These are phyloP conservation scores for Comarum palustre DNA, from an alignment of 306 rosid species.

Conservation along the genomic window DNA sequence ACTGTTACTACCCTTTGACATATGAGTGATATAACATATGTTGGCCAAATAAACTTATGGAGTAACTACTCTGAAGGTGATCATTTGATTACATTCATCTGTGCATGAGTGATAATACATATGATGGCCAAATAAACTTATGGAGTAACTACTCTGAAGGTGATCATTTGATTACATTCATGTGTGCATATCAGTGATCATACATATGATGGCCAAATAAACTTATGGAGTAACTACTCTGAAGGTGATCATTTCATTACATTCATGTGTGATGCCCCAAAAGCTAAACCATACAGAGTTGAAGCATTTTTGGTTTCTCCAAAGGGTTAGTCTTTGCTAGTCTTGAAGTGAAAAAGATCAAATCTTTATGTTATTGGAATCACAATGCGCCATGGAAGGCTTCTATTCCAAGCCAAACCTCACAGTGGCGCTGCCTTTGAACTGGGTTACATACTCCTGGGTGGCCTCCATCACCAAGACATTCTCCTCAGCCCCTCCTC, in stretches of 20 bases:
- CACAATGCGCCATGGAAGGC: conserved; percentile 48
- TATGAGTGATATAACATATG: no score
- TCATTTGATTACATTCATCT: no score
- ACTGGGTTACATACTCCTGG: conserved; percentile 45
- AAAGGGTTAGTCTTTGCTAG: not conserved
- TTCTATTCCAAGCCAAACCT: conserved; percentile 12
- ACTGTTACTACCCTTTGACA: not conserved
- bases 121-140: no score
- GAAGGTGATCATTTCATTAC: not conserved
- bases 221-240: not conserved
- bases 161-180: no score
- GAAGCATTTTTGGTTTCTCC: not conserved
- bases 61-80: no score
- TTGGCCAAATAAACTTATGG: no score
- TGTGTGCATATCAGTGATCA: no score
- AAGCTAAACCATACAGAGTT: not conserved
- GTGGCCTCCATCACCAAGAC: conserved; percentile 61
- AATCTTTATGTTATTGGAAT: not conserved
- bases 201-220: not conserved
- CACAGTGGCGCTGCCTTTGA: conserved; percentile 12
- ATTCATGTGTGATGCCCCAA: not conserved
- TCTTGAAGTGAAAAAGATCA: not conserved
- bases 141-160: no score
- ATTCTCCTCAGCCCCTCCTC: conserved; percentile 44
- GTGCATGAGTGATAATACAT: no score